Percentiles rank a stretch among this genome's conserved stretches.
phyloP scores from a whole-genome alignment of 257 asterid species.

The Mentha longifolia region DNA sequence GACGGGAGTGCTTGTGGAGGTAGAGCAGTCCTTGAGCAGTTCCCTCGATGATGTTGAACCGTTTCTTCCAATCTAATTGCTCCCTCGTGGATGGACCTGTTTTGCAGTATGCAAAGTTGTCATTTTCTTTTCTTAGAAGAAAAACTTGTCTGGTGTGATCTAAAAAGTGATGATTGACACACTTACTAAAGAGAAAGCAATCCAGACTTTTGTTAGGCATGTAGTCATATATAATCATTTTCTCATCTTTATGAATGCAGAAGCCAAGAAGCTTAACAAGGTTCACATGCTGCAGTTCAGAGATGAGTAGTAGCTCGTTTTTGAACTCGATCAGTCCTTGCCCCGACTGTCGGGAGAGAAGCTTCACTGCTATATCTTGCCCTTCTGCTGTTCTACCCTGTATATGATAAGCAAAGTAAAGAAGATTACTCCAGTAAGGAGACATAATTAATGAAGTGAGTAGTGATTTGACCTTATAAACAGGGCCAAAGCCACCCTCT shows the following conservation, averaged over 20 bases:
- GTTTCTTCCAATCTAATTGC: slow-evolving; percentile 41
- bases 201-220: slow-evolving; percentile 74
- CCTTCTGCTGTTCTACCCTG: no score
- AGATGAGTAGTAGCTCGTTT: slow-evolving; percentile 63
- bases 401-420: no score
- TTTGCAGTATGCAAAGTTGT: background rate
- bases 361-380: no score
- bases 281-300: slow-evolving; percentile 68
- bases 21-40: slow-evolving; percentile 66
- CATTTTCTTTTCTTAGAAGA: background rate
- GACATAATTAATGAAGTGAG: no score
- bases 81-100: slow-evolving; percentile 38
- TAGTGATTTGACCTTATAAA: no score
- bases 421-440: no score
- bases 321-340: no score
- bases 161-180: background rate
- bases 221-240: slow-evolving; percentile 63
- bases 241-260: slow-evolving; percentile 59
- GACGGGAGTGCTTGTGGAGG: slow-evolving; percentile 66
- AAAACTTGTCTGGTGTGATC: background rate
- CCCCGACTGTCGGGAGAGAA: no score
- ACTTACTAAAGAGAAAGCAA: slow-evolving; percentile 54
- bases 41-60: slow-evolving; percentile 49
- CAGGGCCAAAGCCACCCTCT: slow-evolving; percentile 74
- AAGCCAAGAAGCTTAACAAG: slow-evolving; percentile 63